Base-by-base conservation (phyloP, 768 basidiomycete species). In the Auricularia auricula-judae region DNA sequence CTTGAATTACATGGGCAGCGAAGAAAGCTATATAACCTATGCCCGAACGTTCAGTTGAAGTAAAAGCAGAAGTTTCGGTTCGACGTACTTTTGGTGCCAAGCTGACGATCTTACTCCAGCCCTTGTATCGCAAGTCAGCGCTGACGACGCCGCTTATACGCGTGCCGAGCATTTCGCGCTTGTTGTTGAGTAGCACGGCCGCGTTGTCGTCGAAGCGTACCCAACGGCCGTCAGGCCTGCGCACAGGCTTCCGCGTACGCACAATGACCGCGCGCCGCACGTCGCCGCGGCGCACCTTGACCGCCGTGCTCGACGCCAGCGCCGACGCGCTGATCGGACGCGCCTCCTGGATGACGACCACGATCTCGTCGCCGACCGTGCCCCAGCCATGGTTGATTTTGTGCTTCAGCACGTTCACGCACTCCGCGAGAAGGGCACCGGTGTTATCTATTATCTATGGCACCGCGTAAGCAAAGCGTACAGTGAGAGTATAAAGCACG, bases 181-280 rank as follows among this genome's bases (percentile, higher is more conserved):
- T 98, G 79, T 92, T 92, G 75, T 98, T 98, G 65, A 98, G 75
- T 42, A 98, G 76, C 4, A 98, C 93, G 8, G 86, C 93, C 0
- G 96, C 96, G 71, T 98, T 98, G 81, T 98, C 96, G 76, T 98
- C 96, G 75, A 98, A 98, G 56, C 90, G 81, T 67, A 98, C 80
- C 70, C 84, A 80, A 35, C 92, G 83, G 14, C 96, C 96, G 75
- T 98, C 96, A 23, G 93, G 87, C 72, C 96, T 79, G 51, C 85
- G 82, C 3, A 93, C 88, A 29, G 85, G 75, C 75, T 97, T 96
- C 70, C 85, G 84, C n/a, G 93, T 94, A 42, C 96, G 86, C 8
- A 98, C 96, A 64, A 98, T 90, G 68, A 98, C 88, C 0, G 96
- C 96, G 68, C 93, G 85, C n/a, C 93, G 86, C 53, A 98, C 91